Evolutionary conservation across 306 rosid species (phyloP).

Genomic region (Cajanus cajan): DNA sequence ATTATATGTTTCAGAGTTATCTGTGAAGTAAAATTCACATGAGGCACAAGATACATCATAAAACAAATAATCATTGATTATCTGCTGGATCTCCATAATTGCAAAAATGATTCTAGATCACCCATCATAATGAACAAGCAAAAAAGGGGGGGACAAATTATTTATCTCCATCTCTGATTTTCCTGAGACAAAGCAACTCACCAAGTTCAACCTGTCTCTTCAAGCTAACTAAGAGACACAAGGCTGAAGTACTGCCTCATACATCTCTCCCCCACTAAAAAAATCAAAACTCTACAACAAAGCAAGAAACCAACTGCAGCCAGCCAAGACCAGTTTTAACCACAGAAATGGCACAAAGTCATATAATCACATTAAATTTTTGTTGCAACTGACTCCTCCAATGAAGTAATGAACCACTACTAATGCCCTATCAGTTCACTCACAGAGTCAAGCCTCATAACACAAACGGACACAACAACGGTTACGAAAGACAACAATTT

Average conservation of each 20-base stretch:
- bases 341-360: neutral
- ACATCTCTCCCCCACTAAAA: neutral
- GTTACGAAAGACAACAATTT: neutral
- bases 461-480: slow-evolving; percentile 12
- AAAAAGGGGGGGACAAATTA: neutral
- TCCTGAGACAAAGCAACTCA: neutral
- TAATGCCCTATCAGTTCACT: neutral
- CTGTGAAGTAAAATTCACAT: no score
- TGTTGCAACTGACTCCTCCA: neutral
- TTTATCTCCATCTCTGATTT: neutral
- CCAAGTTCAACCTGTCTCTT: neutral
- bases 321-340: neutral
- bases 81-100: neutral
- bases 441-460: neutral
- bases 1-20: no score
- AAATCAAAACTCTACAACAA: neutral
- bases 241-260: neutral
- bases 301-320: slow-evolving; percentile 4
- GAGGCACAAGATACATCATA: neutral
- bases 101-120: no score
- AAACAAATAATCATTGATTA: neutral
- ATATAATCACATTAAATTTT: neutral
- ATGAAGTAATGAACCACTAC: neutral
- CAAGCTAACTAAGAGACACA: neutral
- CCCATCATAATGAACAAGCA: no score